Conservation (phyloP, 2,329 filamentous ascomycete species). For the Penicillium digitatum region DNA sequence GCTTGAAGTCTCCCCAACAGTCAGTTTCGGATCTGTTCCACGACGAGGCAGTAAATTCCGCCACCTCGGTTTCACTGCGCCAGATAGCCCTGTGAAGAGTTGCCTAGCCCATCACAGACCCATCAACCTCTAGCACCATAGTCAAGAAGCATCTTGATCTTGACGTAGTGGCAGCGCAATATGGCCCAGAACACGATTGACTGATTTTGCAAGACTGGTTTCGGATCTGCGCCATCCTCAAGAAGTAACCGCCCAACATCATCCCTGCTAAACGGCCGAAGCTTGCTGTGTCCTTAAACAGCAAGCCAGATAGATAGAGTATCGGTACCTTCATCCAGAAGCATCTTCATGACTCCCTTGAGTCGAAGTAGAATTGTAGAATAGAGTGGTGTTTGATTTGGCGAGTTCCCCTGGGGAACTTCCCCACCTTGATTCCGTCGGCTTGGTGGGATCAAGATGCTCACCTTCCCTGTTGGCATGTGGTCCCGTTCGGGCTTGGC, state of each 20-base stretch:
- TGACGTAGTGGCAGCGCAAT: neutral
- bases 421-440: neutral
- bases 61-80: neutral
- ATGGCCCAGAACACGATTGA: neutral
- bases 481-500: no score
- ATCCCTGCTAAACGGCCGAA: neutral
- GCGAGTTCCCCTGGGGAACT: no score
- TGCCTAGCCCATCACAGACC: neutral
- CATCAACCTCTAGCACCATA: neutral
- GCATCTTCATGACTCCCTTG: neutral
- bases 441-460: neutral
- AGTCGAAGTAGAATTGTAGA: neutral
- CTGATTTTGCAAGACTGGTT: neutral
- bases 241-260: neutral
- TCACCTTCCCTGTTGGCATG: no score
- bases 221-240: neutral
- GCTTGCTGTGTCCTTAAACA: neutral
- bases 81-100: neutral
- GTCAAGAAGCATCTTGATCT: neutral
- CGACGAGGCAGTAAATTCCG: neutral
- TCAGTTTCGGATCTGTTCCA: neutral
- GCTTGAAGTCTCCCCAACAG: neutral
- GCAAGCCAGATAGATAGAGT: constrained; percentile 3
- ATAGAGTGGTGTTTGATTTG: neutral
- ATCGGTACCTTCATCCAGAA: neutral